Conservation (phyloP, 1,284 basidiomycete genomes). For the Fomitiporia mediterranea region DNA sequence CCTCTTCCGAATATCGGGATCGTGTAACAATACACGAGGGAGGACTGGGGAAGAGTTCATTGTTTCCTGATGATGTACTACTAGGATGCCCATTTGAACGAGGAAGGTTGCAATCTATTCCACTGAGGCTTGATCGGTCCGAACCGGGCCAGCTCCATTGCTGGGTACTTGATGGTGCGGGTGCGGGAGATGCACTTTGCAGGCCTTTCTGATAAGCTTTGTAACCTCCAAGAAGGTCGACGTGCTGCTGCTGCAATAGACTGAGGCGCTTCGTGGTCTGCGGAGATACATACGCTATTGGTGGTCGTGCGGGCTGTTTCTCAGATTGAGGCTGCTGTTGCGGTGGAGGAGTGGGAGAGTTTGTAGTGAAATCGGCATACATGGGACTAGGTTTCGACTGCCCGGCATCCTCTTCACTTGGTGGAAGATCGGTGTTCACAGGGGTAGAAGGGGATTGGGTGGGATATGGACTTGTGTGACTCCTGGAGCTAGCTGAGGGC, state of each 20-base stretch:
- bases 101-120: background rate
- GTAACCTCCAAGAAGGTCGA: background rate
- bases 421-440: background rate
- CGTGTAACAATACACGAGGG: background rate
- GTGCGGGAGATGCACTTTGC: background rate
- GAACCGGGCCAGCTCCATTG: background rate
- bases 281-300: background rate
- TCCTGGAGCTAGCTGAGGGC: background rate
- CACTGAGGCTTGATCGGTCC: background rate
- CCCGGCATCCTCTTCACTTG: background rate
- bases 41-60: background rate
- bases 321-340: background rate
- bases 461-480: background rate
- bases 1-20: background rate
- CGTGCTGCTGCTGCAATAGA: background rate
- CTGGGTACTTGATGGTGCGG: background rate
- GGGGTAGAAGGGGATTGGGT: too few relatives aligned
- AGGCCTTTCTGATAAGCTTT: background rate
- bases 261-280: background rate
- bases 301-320: background rate
- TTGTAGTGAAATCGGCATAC: background rate
- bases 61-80: background rate
- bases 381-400: background rate
- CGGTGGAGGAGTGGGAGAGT: background rate
- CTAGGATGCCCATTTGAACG: background rate